Evolutionary conservation across 2,329 filamentous ascomycete species (phyloP), one percentile per base, ranked within the genome.

Genomic region (Calonectria pseudoturangicola): DNA sequence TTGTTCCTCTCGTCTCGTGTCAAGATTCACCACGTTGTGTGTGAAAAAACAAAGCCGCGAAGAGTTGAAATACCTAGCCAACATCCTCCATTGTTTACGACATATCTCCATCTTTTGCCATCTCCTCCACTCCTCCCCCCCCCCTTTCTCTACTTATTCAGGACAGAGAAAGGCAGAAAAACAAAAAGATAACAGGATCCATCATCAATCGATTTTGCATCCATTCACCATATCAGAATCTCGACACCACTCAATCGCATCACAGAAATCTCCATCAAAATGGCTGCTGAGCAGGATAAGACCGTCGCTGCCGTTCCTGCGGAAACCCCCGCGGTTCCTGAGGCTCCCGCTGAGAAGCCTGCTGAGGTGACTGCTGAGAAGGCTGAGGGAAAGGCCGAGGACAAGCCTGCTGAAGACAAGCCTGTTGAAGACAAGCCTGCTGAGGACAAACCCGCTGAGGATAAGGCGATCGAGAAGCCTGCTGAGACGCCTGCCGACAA

Each of bases 251-350:
- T 41, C 51, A 51, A 25, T 27, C 28, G 30, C 21, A 27, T 18
- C 4, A 7, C 43, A 18, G 6, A 43, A 10, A 21, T 48, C n/a
- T 30, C 33, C 63, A 33, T 58, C 47, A 63, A 69, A 76, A 84
- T 84, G 82, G 75, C 83, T 71, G 65, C 79, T 64, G 80, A 83
- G 73, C 77, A 83, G 66, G 73, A 79, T 16, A 78, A 79, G 72
- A 74, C 70, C 56, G 54, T 71, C 60, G 27, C 74, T 48, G 70
- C 73, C 30, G 63, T 73, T 21, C 39, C 74, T 13, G 72, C 67
- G 45, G 69, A 65, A 16, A 56, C 74, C 27, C 54, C 60, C 21
- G 70, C 43, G 30, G 72, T 69, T 54, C 60, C 64, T 21, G 71
- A 56, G 10, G 70, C 66, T 58, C 70, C 74, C 21, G 63, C 75